Base-by-base conservation (phyloP, 176 grass and related monocot species). In the Zoysia japonica region DNA sequence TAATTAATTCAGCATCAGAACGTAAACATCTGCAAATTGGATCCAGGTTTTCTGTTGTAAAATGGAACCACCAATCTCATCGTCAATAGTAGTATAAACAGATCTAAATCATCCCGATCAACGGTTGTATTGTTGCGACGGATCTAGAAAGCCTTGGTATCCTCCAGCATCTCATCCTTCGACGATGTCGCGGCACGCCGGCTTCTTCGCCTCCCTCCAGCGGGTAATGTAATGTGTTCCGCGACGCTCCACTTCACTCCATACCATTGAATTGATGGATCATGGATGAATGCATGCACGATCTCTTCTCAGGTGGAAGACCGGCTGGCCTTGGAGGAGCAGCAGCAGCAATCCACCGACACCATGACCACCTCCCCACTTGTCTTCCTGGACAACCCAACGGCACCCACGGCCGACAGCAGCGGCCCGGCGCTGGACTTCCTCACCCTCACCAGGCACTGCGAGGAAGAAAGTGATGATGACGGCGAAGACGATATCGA, bases 171-270 rank as follows among this genome's bases (percentile, higher is more conserved):
- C 28, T 28, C 28, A 28, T 28, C 28, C 28, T 28, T 28, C 28
- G 28, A 28, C 28, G 28, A 28, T n/a, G 55, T 83, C 85, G 5
- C 42, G 82, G 61, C 91, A 81, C 54, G 57, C 72, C 72, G 76
- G 83, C 65, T 86, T 90, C 80, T 93, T 90, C 83, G 81, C 88
- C 14, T 78, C 83, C 40, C 88, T 93, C 54, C 72, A 88, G 60
- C 85, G 87, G 87, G 87, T 84, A 35, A 16, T 8, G 16, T 1
- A 1, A 38, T 52, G 50, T 2, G 11, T 14, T 28, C 28, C 28
- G 50, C 12, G 50, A 4, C 15, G 13, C 17, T 9, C 55, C 28
- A 28, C 28, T 28, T 57, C 19, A 17, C 3, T 57, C 5, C 47
- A 11, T 11, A 1, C 9, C 15, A 55, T 55, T 17, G 53, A 55